Conservation (phyloP, 306 rosid genomes). For the Biancaea sappan region DNA sequence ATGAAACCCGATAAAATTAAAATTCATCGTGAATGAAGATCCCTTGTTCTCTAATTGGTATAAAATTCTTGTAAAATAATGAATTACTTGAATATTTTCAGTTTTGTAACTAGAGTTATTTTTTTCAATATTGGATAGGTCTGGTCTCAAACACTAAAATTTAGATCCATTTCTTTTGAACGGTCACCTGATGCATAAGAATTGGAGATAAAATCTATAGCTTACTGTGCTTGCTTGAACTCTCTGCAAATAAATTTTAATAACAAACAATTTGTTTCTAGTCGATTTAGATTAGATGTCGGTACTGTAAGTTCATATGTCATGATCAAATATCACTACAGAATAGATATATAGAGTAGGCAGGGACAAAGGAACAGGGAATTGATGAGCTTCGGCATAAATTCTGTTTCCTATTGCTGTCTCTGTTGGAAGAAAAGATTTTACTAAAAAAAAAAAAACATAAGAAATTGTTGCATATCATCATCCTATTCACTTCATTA, state of each 20-base stretch:
- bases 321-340: constrained; percentile 4
- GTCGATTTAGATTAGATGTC: neutral
- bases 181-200: neutral
- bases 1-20: neutral
- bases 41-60: neutral
- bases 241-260: neutral
- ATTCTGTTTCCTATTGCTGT: constrained; percentile 49
- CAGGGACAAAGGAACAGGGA: constrained; percentile 38
- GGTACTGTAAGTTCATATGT: neutral
- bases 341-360: constrained; percentile 30
- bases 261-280: neutral
- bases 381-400: constrained; percentile 56
- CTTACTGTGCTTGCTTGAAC: neutral
- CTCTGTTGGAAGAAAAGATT: constrained; percentile 44
- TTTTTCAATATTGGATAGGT: neutral
- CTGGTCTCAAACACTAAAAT: neutral
- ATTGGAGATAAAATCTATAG: neutral
- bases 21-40: neutral
- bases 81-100: neutral
- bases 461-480: constrained; percentile 50
- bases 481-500: constrained; percentile 82
- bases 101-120: neutral
- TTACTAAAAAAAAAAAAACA: constrained; percentile 30
- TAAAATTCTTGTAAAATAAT: neutral
- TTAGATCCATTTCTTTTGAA: neutral